Evolutionary conservation across 371 early-diverging fungal species (phyloP), one percentile per base, ranked within the genome.

Genomic region (Fennellomyces sp.): DNA sequence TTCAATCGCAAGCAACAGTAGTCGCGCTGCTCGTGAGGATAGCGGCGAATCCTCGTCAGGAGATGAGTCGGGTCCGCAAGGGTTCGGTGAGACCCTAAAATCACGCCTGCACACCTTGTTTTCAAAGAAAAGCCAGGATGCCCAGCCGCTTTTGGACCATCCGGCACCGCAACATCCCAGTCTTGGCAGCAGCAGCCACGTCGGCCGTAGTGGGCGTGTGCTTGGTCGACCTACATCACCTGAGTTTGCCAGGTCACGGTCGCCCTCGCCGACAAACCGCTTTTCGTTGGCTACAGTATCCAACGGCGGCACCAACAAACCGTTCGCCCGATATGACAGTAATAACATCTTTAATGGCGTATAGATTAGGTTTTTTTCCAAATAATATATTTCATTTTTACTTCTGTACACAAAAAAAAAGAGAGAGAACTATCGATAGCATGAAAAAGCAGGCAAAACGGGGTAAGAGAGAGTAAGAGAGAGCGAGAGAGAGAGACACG

Each of bases 81-180:
- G 65, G 10, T 56, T 75, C 58, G 70, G 76, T 4, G 72, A 73
- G 31, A 55, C 62, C 21, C 39, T 75, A 23, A 71, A 73, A 55
- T 55, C 61, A 15, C 70, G 59, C 35, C 35, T 73, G 19, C 66
- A 60, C 26, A 68, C 64, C 2, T 39, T 77, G 8, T 73, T 73
- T 55, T n/a, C 38, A 29, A 56, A 54, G 27, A 61, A 47, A n/a
- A 36, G 50, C 5, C 53, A 55, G n/a, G 48, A 31, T 45, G 21
- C 39, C 33, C 26, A 13, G 26, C 51, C 56, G 11, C 26, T 30
- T 25, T 8, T 55, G 30, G 39, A 36, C 49, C 52, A 41, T 31
- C 28, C 29, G 26, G 45, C 38, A 13, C 52, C 36, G 27, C 21
- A 51, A 29, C n/a, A 38, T 23, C 45, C 28, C 35, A 11, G 3